A percentile compares a stretch with the other conserved stretches of the same genome.
These are phyloP conservation scores for Lagenaria siceraria DNA, from an alignment of 306 rosid genomes.

Conservation along the genomic window DNA sequence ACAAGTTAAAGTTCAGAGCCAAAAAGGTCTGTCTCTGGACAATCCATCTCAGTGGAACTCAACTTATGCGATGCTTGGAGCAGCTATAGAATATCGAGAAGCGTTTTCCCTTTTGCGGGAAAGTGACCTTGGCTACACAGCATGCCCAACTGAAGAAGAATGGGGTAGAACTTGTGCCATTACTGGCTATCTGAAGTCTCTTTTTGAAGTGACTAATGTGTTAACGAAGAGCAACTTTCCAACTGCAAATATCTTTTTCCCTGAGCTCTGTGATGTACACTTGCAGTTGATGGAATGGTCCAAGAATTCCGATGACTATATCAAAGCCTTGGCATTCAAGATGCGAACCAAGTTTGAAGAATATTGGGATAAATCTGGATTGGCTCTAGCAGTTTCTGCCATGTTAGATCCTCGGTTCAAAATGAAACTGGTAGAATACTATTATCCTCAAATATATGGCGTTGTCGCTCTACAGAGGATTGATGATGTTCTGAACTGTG, in stretches of 20 bases:
- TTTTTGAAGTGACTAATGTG: constrained; percentile 47
- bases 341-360: constrained; percentile 82
- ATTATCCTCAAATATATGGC: constrained; percentile 76
- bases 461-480: constrained; percentile 42
- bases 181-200: constrained; percentile 61
- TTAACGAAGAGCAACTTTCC: constrained; percentile 47
- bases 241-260: constrained; percentile 73
- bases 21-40: constrained; percentile 47
- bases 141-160: constrained; percentile 50
- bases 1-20: constrained; percentile 53
- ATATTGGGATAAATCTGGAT: constrained; percentile 84
- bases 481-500: constrained; percentile 52
- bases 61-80: constrained; percentile 69
- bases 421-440: constrained; percentile 86
- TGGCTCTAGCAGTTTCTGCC: constrained; percentile 84
- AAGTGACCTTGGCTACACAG: constrained; percentile 37
- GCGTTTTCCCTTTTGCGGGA: constrained; percentile 60
- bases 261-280: constrained; percentile 84
- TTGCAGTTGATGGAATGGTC: constrained; percentile 83
- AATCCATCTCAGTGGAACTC: constrained; percentile 66
- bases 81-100: constrained; percentile 66
- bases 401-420: constrained; percentile 92
- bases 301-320: constrained; percentile 60
- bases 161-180: constrained; percentile 58
- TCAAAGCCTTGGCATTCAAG: constrained; percentile 53